These are phyloP conservation scores for Russula dissimulans DNA, from an alignment of 768 basidiomycete species.

Conservation along the genomic window DNA sequence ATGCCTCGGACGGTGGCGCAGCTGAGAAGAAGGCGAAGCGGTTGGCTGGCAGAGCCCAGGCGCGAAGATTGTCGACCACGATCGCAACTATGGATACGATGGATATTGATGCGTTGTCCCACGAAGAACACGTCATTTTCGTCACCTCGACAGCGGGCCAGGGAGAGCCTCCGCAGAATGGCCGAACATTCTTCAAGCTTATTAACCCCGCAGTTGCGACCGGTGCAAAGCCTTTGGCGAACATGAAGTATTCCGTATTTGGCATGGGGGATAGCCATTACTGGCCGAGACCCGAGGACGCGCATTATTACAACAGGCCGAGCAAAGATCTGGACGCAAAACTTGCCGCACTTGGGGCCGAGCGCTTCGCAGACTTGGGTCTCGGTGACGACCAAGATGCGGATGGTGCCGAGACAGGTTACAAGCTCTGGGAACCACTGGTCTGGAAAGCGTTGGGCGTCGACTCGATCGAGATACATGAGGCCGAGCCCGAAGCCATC, in stretches of 20 bases:
- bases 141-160: constrained; percentile 93
- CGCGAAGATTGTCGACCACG: constrained; percentile 70
- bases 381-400: constrained; percentile 97
- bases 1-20: constrained; percentile 88
- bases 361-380: constrained; percentile 66
- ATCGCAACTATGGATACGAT: constrained; percentile 75
- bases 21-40: constrained; percentile 97
- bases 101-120: constrained; percentile 60
- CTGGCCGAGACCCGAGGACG: constrained; percentile 95
- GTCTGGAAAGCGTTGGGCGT: constrained; percentile 95
- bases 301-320: constrained; percentile 97
- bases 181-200: constrained; percentile 79
- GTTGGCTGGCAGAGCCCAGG: constrained; percentile 71
- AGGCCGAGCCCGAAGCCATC: constrained; percentile 92
- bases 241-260: constrained; percentile 76
- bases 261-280: constrained; percentile 98
- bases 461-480: constrained; percentile 76
- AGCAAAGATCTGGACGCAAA: constrained; percentile 81
- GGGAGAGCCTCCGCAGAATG: constrained; percentile 97
- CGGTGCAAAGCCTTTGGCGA: constrained; percentile 51
- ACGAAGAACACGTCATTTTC: constrained; percentile 62
- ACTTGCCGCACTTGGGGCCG: constrained; percentile 69
- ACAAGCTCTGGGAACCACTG: constrained; percentile 89
- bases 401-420: constrained; percentile 92
- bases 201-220: constrained; percentile 54